Conservation (phyloP, 495 filamentous ascomycete genomes). For the Durotheca rogersii region DNA sequence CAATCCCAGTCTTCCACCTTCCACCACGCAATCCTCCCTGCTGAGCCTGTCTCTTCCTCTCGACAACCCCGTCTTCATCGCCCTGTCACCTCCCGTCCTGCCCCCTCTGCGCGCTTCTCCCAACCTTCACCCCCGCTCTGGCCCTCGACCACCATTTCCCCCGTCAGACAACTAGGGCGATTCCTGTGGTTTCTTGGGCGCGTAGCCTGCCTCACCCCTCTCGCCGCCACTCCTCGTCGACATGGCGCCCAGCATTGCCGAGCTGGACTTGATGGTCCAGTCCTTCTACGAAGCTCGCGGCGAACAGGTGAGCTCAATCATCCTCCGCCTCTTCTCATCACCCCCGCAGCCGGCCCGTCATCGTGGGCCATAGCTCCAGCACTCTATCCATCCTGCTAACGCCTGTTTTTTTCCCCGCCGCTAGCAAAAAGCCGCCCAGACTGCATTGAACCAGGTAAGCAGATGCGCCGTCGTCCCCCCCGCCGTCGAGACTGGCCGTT, state of each 20-base stretch:
- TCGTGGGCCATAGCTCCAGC: constrained; percentile 9
- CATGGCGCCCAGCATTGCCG: constrained; percentile 70
- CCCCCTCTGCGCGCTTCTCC: constrained; percentile 2
- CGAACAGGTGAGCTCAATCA: constrained; percentile 71
- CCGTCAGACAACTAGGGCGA: constrained; percentile 20
- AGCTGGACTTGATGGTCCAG: constrained; percentile 93
- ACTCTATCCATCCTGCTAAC: constrained; percentile 23
- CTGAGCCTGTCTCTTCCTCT: background rate
- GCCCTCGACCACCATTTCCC: constrained; percentile 7
- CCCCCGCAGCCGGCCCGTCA: no score
- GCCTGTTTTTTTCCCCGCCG: constrained; percentile 34
- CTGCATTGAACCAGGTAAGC: constrained; percentile 88
- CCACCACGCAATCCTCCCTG: background rate
- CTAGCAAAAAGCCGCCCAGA: constrained; percentile 96
- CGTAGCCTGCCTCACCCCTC: constrained; percentile 31
- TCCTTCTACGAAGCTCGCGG: constrained; percentile 97
- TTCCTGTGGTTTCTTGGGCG: constrained; percentile 30
- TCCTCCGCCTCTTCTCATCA: no score
- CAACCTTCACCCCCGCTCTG: background rate
- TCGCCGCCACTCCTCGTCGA: constrained; percentile 26
- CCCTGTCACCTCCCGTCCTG: constrained; percentile 2
- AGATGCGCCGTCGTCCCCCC: constrained; percentile 23
- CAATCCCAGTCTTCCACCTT: constrained; percentile 3
- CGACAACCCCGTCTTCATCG: constrained; percentile 1
- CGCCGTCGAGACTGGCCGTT: constrained; percentile 12